phyloP scores from a whole-genome alignment of 1,139 yeast species.

The Geotrichum citri-aurantii region DNA sequence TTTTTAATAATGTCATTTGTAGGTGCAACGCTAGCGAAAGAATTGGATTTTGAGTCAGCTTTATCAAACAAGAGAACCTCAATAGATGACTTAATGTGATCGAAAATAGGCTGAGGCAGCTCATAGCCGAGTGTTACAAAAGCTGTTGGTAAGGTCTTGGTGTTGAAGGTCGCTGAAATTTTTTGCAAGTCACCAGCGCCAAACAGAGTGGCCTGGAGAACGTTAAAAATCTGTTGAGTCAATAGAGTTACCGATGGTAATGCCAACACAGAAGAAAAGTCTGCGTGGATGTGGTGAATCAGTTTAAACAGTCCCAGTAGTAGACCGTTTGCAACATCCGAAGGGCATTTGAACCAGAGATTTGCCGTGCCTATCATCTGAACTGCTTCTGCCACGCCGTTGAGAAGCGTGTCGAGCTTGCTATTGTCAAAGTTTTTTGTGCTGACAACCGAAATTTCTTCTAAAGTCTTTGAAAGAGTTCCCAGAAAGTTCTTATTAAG shows the following conservation, averaged over 20 bases:
- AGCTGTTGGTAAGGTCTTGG: conserved; percentile 9
- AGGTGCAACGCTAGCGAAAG: neutral
- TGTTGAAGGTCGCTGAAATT: conserved; percentile 10
- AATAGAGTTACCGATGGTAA: neutral
- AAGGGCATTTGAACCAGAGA: conserved; percentile 16
- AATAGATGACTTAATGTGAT: neutral
- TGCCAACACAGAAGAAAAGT: neutral
- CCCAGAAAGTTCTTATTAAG: conserved; percentile 15
- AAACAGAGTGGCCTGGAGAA: conserved; percentile 11
- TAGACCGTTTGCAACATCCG: conserved; percentile 11
- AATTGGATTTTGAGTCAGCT: neutral
- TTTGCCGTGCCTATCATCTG: conserved; percentile 13
- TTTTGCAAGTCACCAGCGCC: conserved; percentile 17
- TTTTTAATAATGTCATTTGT: neutral
- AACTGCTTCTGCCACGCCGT: conserved; percentile 8
- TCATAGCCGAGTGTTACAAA: conserved; percentile 14
- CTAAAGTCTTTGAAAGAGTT: conserved; percentile 13
- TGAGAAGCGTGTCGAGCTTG: neutral
- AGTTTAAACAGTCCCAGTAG: conserved; percentile 5
- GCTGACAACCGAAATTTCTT: neutral
- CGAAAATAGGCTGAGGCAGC: conserved; percentile 6
- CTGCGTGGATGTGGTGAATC: neutral
- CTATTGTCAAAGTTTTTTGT: neutral
- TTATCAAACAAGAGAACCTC: conserved; percentile 3
- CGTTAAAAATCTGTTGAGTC: conserved; percentile 5